Evolutionary conservation across 257 asterid genomes (phyloP).

Genomic region (Solanum neorickii): DNA sequence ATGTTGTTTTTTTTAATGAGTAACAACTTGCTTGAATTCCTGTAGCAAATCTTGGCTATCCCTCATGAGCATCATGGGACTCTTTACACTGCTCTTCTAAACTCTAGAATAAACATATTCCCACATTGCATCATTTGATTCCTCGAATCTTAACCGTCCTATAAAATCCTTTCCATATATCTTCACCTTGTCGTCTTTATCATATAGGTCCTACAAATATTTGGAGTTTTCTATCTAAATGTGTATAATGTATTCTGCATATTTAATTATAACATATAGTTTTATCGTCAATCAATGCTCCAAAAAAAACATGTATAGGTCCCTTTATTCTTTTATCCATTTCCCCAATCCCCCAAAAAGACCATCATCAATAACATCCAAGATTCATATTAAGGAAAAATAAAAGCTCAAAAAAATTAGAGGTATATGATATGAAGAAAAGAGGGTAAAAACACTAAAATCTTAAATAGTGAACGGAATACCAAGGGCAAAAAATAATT

Average conservation of each 20-base stretch:
- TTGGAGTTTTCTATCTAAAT: neutral
- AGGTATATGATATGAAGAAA: too few species aligned
- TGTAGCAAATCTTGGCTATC: slow-evolving; percentile 60
- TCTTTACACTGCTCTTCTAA: slow-evolving; percentile 33
- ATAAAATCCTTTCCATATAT: slow-evolving; percentile 68
- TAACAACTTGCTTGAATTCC: slow-evolving; percentile 68
- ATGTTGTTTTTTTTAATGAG: slow-evolving; percentile 15
- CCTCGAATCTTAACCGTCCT: slow-evolving; percentile 84
- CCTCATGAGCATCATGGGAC: slow-evolving; percentile 25
- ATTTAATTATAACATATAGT: neutral
- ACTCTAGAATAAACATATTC: slow-evolving; percentile 61
- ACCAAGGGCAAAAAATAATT: too few species aligned
- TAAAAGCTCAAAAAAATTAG: too few species aligned
- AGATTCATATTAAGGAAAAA: too few species aligned
- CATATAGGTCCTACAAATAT: too few species aligned
- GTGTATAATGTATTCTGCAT: too few species aligned
- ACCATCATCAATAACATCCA: too few species aligned
- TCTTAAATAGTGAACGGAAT: too few species aligned
- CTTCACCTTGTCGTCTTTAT: slow-evolving; percentile 19
- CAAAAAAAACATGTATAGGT: too few species aligned
- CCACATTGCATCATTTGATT: slow-evolving; percentile 83
- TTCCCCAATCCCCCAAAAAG: too few species aligned
- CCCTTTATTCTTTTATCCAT: too few species aligned
- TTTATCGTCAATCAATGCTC: neutral
- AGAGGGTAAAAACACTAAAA: too few species aligned